Evolutionary conservation across 768 basidiomycete species (phyloP), one percentile per base, ranked within the genome.

Genomic region (Macrolepiota dolichaula): DNA sequence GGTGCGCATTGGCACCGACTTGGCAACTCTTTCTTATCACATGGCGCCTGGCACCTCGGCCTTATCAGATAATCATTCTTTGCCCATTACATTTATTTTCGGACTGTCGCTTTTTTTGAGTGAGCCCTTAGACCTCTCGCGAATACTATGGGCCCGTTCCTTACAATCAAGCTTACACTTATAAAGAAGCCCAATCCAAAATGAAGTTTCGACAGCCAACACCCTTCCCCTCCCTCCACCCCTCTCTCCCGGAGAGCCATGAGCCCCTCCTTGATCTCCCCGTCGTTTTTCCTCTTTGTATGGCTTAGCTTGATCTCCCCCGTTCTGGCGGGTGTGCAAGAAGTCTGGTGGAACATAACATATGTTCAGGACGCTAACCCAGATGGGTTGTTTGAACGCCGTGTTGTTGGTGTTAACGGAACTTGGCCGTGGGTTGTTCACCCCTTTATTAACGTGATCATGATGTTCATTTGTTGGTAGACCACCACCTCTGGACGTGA

Each of bases 301-400:
- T 64, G 78, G 19, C 67, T 76, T 19, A 63, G 68, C 11, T 56
- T 79, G 47, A 71, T 76, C 40, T 63, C 76, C 2, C 72, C 78
- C 35, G 81, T 71, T n/a, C 66, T 83, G 15, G 89, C 86, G n/a
- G 88, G 81, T 27, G 77, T 90, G 15, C 80, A 85, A 1, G 91
- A 93, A 67, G 59, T 85, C 13, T 93, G 91, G 91, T 96, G 94
- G 94, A 89, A 97, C 71, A 81, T 98, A 73, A 89, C 93, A 52
- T 96, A 92, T 62, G 87, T 92, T 57, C 73, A 86, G 27, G 73
- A 86, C 62, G 89, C 83, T 50, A 92, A 88, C 73, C 96, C 96
- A 1, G 94, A 96, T 69, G 92, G 91, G 4, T 83, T 94, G 55
- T 83, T 76, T 55, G 77, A 85, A 12, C 86, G 96, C 51, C 79